Base-by-base conservation (phyloP, 2,329 filamentous ascomycete species). In the Davidsoniella eucalypti region DNA sequence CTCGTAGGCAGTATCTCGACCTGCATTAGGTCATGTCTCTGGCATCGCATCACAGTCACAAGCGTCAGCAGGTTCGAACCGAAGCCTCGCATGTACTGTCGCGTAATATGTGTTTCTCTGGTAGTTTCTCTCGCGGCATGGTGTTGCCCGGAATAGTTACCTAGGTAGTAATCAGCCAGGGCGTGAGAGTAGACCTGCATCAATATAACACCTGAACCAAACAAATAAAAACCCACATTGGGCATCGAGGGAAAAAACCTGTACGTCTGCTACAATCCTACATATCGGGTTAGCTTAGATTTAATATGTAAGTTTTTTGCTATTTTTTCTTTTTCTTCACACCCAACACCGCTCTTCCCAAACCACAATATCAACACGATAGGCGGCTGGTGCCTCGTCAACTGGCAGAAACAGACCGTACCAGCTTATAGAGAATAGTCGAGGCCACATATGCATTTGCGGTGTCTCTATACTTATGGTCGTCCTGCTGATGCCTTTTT, bases 201-300 rank as follows among this genome's bases (percentile, higher is more conserved):
- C 42, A 46, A 41, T 46, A 51, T 51, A 39, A 43, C 43, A 51
- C 45, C 36, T 29, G 43, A n/a, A 46, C 49, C 49, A 51, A 51
- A 41, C 44, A 50, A 41, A 41, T 25, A 47, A 41, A 18, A 21
- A 41, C 25, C 43, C 43, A 44, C 29, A 39, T 47, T 52, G 44
- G 50, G 45, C 44, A 47, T 47, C 43, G 39, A 52, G 25, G 18
- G n/a, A 7, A 33, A 21, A 21, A 21, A 33, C 4, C 3, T 38
- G 5, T 9, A 17, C n/a, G 29, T 2, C 14, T 17, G 5, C 18
- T 21, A 39, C 33, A 25, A 47, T 47, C 29, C 18, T 47, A 2
- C 21, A 21, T 21, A 5, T 21, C 21, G 21, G 21, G 21, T 21
- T 21, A 21, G 4, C 21, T 21, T 21, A 4, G 21, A 21, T 14